These are phyloP conservation scores for Dimocarpus longan DNA, from an alignment of 345 rosid species.

Conservation along the genomic window DNA sequence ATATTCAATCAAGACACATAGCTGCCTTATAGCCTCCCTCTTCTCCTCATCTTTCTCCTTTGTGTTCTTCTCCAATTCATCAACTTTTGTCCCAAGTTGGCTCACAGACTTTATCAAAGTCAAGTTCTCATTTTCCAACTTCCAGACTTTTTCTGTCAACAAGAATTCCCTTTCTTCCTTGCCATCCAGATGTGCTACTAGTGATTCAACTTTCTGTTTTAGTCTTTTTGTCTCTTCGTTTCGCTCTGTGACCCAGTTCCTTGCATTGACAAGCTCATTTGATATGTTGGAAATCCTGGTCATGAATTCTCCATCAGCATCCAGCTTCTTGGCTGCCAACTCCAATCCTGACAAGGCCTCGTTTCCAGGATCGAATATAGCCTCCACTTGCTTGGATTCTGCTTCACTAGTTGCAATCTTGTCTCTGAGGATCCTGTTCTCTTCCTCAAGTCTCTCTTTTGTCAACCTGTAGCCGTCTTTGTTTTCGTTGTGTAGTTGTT, in stretches of 20 bases:
- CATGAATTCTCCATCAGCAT: slow-evolving; percentile 34
- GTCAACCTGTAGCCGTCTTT: slow-evolving; percentile 43
- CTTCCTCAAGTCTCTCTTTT: slow-evolving; percentile 39
- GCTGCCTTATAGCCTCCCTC: slow-evolving; percentile 77
- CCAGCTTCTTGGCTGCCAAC: slow-evolving; percentile 35
- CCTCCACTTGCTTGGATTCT: slow-evolving; percentile 40
- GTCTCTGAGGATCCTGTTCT: slow-evolving; percentile 32
- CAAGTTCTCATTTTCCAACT: slow-evolving; percentile 48
- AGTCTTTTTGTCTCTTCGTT: slow-evolving; percentile 30
- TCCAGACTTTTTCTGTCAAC: slow-evolving; percentile 41
- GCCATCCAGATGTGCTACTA: slow-evolving; percentile 37
- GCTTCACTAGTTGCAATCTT: slow-evolving; percentile 28
- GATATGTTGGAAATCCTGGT: slow-evolving; percentile 39
- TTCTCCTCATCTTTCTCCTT: slow-evolving; percentile 69
- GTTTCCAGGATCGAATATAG: slow-evolving; percentile 31
- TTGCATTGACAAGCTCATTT: slow-evolving; percentile 48
- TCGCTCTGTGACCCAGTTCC: slow-evolving; percentile 37
- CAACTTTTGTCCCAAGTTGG: slow-evolving; percentile 40
- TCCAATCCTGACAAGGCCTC: slow-evolving; percentile 36
- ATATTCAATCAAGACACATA: slow-evolving; percentile 69
- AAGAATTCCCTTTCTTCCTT: slow-evolving; percentile 43
- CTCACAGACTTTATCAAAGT: slow-evolving; percentile 28
- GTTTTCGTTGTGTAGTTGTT: slow-evolving; percentile 67
- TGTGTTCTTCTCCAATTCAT: slow-evolving; percentile 46
- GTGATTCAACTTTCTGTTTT: slow-evolving; percentile 29